A percentile compares a stretch with the other conserved stretches of the same genome.
phyloP scores from a whole-genome alignment of 2,329 filamentous ascomycete genomes.

The Colletotrichum sp. region DNA sequence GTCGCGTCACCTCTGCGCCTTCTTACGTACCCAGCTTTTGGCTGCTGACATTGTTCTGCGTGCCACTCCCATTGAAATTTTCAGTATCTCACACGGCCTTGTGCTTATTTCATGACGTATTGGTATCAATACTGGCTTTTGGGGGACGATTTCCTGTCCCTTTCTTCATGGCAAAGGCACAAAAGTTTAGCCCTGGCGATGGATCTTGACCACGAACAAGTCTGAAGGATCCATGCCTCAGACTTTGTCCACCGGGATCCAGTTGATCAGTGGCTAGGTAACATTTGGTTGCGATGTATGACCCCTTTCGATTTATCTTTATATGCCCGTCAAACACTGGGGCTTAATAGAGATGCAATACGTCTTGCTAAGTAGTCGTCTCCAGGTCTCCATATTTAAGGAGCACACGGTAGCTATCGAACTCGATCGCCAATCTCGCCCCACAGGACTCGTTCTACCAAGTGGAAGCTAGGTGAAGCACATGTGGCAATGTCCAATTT shows the following conservation, averaged over 20 bases:
- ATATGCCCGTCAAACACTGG: neutral
- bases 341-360: neutral
- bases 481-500: neutral
- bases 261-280: too few relatives aligned
- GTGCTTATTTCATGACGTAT: neutral
- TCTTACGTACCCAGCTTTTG: neutral
- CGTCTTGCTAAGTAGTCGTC: neutral
- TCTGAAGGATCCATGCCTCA: neutral
- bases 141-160: neutral
- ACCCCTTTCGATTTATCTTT: neutral
- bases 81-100: neutral
- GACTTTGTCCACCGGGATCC: too few relatives aligned
- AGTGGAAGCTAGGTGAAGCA: fast-evolving
- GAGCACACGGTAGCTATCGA: neutral
- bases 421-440: neutral
- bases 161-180: neutral
- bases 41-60: neutral
- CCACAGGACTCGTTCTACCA: too few relatives aligned
- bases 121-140: neutral
- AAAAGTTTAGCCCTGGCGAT: neutral
- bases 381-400: neutral
- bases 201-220: neutral
- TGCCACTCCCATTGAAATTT: fast-evolving
- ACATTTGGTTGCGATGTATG: too few relatives aligned
- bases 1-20: too few relatives aligned